Base-by-base conservation (phyloP, 139 green algal genomes). In the Chlamydomonas asymmetrica region DNA sequence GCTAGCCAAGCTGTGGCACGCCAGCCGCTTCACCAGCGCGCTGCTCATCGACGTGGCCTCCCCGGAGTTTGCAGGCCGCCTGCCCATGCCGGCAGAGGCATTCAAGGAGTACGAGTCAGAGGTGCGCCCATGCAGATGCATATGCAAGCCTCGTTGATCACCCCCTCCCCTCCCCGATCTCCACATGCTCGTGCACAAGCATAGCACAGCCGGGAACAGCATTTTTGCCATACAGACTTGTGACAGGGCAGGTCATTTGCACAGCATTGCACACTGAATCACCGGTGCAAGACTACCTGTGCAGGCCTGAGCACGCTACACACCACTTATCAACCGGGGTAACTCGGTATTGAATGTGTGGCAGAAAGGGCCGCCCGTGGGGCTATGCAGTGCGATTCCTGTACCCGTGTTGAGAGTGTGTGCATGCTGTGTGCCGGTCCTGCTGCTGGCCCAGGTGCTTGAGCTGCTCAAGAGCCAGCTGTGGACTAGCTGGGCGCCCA, bases 401-500 rank as follows among this genome's bases (percentile, higher is more conserved):
- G 57, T 27, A 64, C 23, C 16, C 9, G 25, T 6, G 16, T 23
- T 6, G 23, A 7, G 5, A 34, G n/a, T 62, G 66, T 66, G 35
- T 73, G 2, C 41, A 40, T 4, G 39, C 10, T 8, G 71, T 29
- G 41, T 85, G n/a, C 72, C n/a, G n/a, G n/a, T n/a, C n/a, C n/a
- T n/a, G n/a, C n/a, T n/a, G n/a, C 88, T 92, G 86, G 40, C 67
- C 10, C 80, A 89, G 8, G 66, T 69, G n/a, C 72, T 40, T 48
- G 88, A 93, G 80, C 52, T 79, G 48, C 61, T 89, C 9, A 91
- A 91, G 75, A 78, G 69, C 13, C 60, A 83, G 74, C 83, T 95
- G 35, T 95, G 89, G 88, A 91, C 80, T 16, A 75, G 66, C 61
- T 95, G 91, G 91, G 77, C 92, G 38, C 89, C 89, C 13, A 90